Conservation (phyloP, 2,329 filamentous ascomycete species). For the Chaetomiaceae sp. region DNA sequence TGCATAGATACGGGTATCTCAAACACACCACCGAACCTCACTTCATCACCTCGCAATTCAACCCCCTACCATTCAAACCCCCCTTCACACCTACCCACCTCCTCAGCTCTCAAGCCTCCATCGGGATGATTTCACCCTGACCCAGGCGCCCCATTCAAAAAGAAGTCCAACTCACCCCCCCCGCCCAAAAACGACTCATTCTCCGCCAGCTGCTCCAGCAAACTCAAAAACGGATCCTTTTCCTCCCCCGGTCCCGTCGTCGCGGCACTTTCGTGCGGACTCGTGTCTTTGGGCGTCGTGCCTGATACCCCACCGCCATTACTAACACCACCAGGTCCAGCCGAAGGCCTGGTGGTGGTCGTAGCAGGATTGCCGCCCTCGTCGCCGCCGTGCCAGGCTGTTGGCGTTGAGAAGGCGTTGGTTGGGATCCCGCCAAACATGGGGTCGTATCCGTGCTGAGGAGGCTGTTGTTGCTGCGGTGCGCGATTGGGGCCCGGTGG, state of each 20-base stretch:
- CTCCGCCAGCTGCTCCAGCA: constrained; percentile 78
- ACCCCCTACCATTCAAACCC: no score
- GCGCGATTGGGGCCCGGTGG: constrained; percentile 13
- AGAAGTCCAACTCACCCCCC: constrained; percentile 74
- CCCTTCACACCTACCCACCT: no score
- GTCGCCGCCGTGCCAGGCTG: constrained; percentile 44
- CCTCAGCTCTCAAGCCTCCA: no score
- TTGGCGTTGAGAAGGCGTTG: constrained; percentile 49
- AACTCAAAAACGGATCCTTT: constrained; percentile 74
- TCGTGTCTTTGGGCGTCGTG: constrained; percentile 45
- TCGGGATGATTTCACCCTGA: neutral
- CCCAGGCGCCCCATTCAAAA: constrained; percentile 41
- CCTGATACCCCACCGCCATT: neutral
- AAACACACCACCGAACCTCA: no score
- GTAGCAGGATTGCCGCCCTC: constrained; percentile 22
- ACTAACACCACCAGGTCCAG: neutral
- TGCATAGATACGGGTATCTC: no score
- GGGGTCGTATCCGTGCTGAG: constrained; percentile 44
- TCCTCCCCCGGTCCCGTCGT: constrained; percentile 51
- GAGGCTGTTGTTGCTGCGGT: neutral
- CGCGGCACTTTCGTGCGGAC: constrained; percentile 47
- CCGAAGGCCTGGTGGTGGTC: no score
- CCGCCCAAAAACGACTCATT: constrained; percentile 67
- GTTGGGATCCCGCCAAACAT: constrained; percentile 57
- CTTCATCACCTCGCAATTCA: no score